These are phyloP conservation scores for Pseudopyricularia cyperi DNA, from an alignment of 2,329 filamentous ascomycete genomes.

Conservation along the genomic window DNA sequence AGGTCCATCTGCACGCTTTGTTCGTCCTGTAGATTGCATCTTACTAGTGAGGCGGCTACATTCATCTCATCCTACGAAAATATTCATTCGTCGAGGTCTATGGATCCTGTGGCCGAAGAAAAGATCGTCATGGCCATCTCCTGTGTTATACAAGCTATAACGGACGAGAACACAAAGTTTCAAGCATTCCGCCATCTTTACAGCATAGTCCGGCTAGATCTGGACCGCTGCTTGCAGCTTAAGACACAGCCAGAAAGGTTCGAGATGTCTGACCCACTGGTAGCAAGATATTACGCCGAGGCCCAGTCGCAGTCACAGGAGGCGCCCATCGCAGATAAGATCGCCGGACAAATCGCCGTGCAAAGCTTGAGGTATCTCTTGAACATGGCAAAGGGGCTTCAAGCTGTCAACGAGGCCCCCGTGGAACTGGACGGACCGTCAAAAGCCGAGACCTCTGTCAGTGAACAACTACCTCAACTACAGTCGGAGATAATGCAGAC, in stretches of 20 bases:
- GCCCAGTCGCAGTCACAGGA: constrained; percentile 8
- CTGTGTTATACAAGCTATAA: constrained; percentile 60
- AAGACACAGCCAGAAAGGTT: constrained; percentile 15
- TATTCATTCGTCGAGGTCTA: constrained; percentile 43
- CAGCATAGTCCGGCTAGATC: constrained; percentile 47
- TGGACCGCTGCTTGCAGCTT: constrained; percentile 28
- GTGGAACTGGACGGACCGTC: constrained; percentile 48
- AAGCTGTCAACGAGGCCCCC: constrained; percentile 50
- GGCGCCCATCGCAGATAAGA: constrained; percentile 22
- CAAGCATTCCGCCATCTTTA: constrained; percentile 45
- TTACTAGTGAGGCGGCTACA: constrained; percentile 52
- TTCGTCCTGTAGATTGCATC: constrained; percentile 56
- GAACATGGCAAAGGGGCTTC: constrained; percentile 59
- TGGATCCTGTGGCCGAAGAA: constrained; percentile 60
- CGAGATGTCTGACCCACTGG: constrained; percentile 8
- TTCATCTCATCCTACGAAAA: constrained; percentile 61
- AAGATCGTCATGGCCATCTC: constrained; percentile 62
- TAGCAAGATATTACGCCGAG: neutral
- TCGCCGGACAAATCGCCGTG: constrained; percentile 34
- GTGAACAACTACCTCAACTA: constrained; percentile 15
- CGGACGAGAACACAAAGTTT: constrained; percentile 40
- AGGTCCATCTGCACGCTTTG: constrained; percentile 64
- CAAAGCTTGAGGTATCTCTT: constrained; percentile 54
- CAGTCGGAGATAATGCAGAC: constrained; percentile 34
- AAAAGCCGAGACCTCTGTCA: constrained; percentile 4